phyloP scores from a whole-genome alignment of 202 grass and related monocot species.

The Saccharum hybrid region DNA sequence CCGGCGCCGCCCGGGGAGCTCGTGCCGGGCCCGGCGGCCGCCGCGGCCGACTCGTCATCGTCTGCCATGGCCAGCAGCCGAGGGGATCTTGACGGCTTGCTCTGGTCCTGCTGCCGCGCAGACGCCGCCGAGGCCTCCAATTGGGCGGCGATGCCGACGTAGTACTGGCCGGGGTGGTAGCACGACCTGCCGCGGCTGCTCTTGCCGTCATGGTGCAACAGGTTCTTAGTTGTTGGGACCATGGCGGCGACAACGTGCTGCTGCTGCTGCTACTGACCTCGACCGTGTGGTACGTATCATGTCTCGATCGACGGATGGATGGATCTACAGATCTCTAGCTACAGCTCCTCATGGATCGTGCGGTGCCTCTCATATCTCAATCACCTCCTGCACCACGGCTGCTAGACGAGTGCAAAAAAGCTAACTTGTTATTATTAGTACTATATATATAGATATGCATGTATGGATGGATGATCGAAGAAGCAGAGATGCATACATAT shows the following conservation, averaged over 20 bases:
- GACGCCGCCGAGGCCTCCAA: constrained; percentile 35
- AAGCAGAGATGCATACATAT: constrained; percentile 9
- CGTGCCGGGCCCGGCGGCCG: constrained; percentile 25
- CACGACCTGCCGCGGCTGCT: constrained; percentile 41
- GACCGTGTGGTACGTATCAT: constrained; percentile 42
- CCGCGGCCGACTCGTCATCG: constrained; percentile 20
- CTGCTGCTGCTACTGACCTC: constrained; percentile 33
- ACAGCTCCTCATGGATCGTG: constrained; percentile 29
- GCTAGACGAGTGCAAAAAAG: constrained; percentile 12
- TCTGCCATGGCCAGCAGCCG: constrained; percentile 42
- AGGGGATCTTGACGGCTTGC: constrained; percentile 34
- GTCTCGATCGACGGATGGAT: constrained; percentile 35
- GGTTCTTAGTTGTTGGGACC: constrained; percentile 65
- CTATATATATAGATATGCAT: background rate
- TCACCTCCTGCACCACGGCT: background rate
- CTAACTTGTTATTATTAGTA: background rate
- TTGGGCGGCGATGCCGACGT: constrained; percentile 46
- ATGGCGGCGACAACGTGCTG: constrained; percentile 40
- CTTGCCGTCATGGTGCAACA: constrained; percentile 51
- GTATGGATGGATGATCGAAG: background rate
- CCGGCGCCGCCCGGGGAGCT: constrained; percentile 18
- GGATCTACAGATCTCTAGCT: constrained; percentile 1
- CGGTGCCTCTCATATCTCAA: constrained; percentile 30
- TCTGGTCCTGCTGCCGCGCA: background rate
- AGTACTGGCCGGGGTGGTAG: constrained; percentile 42